A percentile compares a stretch with the other conserved stretches of the same genome.
phyloP scores from a whole-genome alignment of 1,284 basidiomycete genomes.

The Fomes fomentarius region DNA sequence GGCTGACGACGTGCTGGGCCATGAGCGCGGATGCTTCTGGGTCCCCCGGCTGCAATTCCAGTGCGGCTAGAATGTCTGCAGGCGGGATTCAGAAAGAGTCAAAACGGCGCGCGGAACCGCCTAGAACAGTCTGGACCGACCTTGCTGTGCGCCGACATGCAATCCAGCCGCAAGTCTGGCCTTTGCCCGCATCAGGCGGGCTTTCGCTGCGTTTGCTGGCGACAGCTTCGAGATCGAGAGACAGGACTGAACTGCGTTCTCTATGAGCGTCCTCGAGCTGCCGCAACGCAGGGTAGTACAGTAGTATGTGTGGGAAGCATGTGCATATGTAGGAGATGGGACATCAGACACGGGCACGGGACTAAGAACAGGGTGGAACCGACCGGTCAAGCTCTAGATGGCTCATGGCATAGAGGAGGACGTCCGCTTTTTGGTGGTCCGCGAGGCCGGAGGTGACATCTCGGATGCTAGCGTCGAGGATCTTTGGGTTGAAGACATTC shows the following conservation, averaged over 20 bases:
- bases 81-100: slow-evolving; percentile 6
- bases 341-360: slow-evolving; percentile 17
- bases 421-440: slow-evolving; percentile 66
- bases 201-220: slow-evolving; percentile 56
- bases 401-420: slow-evolving; percentile 64
- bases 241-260: slow-evolving; percentile 75
- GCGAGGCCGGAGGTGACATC: slow-evolving; percentile 60
- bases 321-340: slow-evolving; percentile 10
- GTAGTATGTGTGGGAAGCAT: slow-evolving; percentile 3
- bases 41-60: slow-evolving; percentile 68
- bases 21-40: slow-evolving; percentile 65
- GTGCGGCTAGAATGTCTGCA: slow-evolving; percentile 65
- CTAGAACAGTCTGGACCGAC: slow-evolving; percentile 40
- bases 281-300: slow-evolving; percentile 4
- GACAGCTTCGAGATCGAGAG: slow-evolving; percentile 58
- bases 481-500: slow-evolving; percentile 72
- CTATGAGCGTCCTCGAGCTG: slow-evolving; percentile 65
- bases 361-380: slow-evolving; percentile 15
- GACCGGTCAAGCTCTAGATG: slow-evolving; percentile 43
- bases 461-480: slow-evolving; percentile 71
- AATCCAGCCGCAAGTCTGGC: slow-evolving; percentile 61
- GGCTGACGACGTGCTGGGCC: slow-evolving; percentile 38
- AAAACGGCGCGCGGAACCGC: slow-evolving; percentile 20
- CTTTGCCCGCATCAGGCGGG: slow-evolving; percentile 65
- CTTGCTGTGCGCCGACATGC: slow-evolving; percentile 66